These are phyloP conservation scores for Vinca minor DNA, from an alignment of 257 asterid species.

Conservation along the genomic window DNA sequence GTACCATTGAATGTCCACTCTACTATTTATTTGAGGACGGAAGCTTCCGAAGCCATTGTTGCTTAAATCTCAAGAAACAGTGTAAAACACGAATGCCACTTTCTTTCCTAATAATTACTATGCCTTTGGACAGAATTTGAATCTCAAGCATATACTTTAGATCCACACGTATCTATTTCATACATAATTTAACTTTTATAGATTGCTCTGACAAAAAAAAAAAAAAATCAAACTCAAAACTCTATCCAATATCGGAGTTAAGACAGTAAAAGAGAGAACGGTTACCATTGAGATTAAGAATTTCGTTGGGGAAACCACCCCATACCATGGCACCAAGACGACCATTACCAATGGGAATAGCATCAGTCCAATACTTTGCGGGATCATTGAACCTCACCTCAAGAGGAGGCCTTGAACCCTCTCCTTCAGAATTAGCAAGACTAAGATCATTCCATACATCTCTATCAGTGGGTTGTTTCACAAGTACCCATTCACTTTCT, in stretches of 20 bases:
- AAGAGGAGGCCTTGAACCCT: conserved; percentile 33
- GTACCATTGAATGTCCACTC: too few species aligned
- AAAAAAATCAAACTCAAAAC: too few species aligned
- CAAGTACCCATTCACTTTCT: conserved; percentile 19
- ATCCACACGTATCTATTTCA: too few species aligned
- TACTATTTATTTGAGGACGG: too few species aligned
- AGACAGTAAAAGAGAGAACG: background rate
- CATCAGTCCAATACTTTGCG: conserved; percentile 75
- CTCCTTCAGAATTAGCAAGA: conserved; percentile 19
- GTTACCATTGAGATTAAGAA: conserved; percentile 68
- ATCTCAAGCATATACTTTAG: too few species aligned
- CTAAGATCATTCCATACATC: conserved; percentile 55
- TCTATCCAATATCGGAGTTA: background rate
- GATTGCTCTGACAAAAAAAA: too few species aligned
- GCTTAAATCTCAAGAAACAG: background rate
- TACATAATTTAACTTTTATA: too few species aligned
- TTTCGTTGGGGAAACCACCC: conserved; percentile 54
- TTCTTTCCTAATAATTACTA: background rate
- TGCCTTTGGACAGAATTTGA: too few species aligned
- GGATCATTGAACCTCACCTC: conserved; percentile 48
- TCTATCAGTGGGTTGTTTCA: conserved; percentile 27
- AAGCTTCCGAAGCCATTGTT: background rate
- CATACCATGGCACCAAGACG: conserved; percentile 87
- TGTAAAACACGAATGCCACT: background rate
- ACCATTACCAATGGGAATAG: conserved; percentile 81